Base-by-base conservation (phyloP, 352 stramenopile genomes). In the Aphanomyces euteiches region DNA sequence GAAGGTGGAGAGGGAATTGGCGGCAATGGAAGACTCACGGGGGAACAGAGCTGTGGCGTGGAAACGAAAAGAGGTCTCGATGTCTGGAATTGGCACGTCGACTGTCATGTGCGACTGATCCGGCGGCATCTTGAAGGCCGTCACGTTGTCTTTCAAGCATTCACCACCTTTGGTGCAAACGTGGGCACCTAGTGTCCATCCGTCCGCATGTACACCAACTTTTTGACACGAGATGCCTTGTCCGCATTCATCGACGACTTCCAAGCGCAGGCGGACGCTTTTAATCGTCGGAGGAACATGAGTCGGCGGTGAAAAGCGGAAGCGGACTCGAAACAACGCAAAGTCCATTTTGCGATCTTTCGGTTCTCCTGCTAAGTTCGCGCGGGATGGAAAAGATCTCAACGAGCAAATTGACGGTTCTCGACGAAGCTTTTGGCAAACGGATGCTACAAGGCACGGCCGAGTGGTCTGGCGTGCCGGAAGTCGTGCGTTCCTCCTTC, bases 401-500 rank as follows among this genome's bases (percentile, higher is more conserved):
- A 58, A 21, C 8, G n/a, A 19, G 8, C 8, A 58, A 34, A n/a
- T 21, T n/a, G 8, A 19, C 50, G n/a, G 50, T 89, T 58, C 65
- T 89, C 40, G 60, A 77, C 13, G 65, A 76, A 39, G 74, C 78
- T 50, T 87, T 87, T 41, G 79, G 78, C 1, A 53, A 56, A 43
- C 74, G 60, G 17, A 72, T 86, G 37, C 39, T 84, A 3, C 69
- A 78, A 0, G 79, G 73, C 8, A 56, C 64, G n/a, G 74, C 72
- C 4, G 81, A 87, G 65, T 90, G 83, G 83, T 34, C 21, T 1
- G 75, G 74, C 45, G 80, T 87, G 7, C 66, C 75, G 1, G 74
- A 78, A 12, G 83, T 87, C 17, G 72, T 90, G 37, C 80, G 83
- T 40, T 82, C 75, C 67, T 82, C 81, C 28, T 82, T 90, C 36